Evolutionary conservation across 1,284 basidiomycete genomes (phyloP), one percentile per base, ranked within the genome.

Genomic region (Xerocomus amazonicus): DNA sequence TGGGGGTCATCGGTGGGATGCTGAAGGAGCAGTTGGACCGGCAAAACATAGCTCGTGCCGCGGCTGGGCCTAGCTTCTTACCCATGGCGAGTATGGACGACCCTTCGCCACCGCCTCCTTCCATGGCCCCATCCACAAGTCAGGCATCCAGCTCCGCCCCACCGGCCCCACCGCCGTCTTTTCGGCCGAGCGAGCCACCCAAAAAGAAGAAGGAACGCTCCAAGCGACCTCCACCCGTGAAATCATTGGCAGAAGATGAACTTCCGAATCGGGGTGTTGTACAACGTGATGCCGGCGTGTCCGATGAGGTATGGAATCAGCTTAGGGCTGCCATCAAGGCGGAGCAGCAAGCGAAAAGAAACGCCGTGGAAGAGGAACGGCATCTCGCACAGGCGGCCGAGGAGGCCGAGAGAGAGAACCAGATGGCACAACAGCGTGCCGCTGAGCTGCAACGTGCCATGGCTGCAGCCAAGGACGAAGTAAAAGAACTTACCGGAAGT

Each of bases 281-380:
- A 23, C 53, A 43, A 37, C 71, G 77, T 17, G 78, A 80, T 56
- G 32, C 64, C 6, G 78, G 73, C 0, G 75, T 81, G 8, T 58
- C 71, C 0, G 75, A 81, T 52, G 55, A 53, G 0, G 55, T 69
- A 9, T 81, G 78, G 80, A 31, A 55, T 9, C 67, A 74, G 53
- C 61, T 79, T 0, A 71, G 75, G 54, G 59, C 48, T 3, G 73
- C 72, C 51, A 73, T 70, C 48, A 53, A 54, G 9, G 66, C 62
- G 9, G 60, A 53, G 43, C 61, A 59, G 29, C 62, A 62, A 9
- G 54, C 41, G 6, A 50, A 58, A 44, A 53, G 45, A 33, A 44
- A 47, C 28, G 59, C 57, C 0, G 51, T 57, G 43, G 61, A 63
- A 33, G 64, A 67, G 6, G 60, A 66, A 35, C 19, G 19, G 19